These are phyloP conservation scores for Graphiopsis chlorocephala DNA, from an alignment of 2,329 filamentous ascomycete species.

Conservation along the genomic window DNA sequence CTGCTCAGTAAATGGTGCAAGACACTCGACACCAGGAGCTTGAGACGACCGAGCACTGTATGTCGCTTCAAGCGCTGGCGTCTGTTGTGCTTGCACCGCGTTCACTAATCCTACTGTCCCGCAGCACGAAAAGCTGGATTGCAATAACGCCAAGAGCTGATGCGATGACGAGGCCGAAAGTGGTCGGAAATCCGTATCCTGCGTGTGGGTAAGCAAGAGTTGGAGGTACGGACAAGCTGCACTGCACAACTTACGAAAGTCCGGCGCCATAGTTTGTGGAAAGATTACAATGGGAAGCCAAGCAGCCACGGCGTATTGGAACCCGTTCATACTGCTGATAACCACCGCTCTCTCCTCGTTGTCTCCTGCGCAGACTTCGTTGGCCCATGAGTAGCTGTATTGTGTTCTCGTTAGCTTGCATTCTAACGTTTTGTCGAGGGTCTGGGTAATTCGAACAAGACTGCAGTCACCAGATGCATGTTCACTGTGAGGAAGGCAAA, in stretches of 20 bases:
- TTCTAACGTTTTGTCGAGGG: not conserved
- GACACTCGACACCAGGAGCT: not conserved
- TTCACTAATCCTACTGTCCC: not conserved
- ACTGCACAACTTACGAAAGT: not conserved
- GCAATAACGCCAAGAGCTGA: not conserved
- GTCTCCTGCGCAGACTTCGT: slow-evolving; percentile 52
- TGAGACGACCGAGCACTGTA: not conserved
- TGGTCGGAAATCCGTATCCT: slow-evolving; percentile 15
- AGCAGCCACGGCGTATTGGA: slow-evolving; percentile 65
- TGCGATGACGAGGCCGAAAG: slow-evolving; percentile 16
- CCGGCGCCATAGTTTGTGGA: slow-evolving; percentile 16
- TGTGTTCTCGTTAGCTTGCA: not conserved
- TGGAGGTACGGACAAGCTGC: not conserved
- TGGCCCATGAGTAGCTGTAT: slow-evolving; percentile 10
- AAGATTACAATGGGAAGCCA: slow-evolving; percentile 53
- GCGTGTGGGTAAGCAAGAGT: not conserved
- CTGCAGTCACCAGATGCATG: slow-evolving; percentile 12
- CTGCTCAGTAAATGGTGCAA: not conserved
- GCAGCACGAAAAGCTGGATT: not conserved
- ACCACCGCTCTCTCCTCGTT: slow-evolving; percentile 66
- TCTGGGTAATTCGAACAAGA: slow-evolving; percentile 8
- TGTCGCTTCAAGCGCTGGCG: not conserved
- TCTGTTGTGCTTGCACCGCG: not conserved
- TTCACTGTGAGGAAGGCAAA: slow-evolving; percentile 14
- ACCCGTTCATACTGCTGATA: slow-evolving; percentile 63